Evolutionary conservation across 768 basidiomycete species (phyloP).

Genomic region (Suillus discolor): DNA sequence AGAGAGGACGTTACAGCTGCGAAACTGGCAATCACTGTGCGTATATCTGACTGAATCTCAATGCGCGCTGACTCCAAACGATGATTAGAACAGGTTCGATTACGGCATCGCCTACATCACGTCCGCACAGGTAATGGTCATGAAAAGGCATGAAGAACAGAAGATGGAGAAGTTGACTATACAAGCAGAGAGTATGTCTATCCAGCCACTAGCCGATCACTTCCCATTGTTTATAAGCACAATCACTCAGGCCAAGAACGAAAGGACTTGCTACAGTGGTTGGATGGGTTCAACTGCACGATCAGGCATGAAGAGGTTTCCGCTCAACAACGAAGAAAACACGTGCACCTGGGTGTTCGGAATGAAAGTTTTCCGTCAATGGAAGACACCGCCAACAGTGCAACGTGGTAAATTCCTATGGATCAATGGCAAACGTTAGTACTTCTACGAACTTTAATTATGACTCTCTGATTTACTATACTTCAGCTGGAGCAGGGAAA

Average conservation of each 20-base stretch:
- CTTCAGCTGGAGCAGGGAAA: slow-evolving; percentile 22
- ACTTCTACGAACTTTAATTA: background rate
- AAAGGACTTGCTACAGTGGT: background rate
- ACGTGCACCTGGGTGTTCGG: slow-evolving; percentile 18
- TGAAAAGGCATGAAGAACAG: background rate
- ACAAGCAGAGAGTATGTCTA: background rate
- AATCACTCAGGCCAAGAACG: background rate
- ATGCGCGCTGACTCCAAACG: background rate
- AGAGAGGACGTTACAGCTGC: background rate
- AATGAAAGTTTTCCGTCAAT: slow-evolving; percentile 9
- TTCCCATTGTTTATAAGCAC: background rate
- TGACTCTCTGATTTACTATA: background rate
- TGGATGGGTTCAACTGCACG: slow-evolving; percentile 6
- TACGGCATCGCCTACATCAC: background rate
- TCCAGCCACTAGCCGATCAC: background rate
- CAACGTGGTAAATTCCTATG: slow-evolving; percentile 10
- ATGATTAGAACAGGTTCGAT: background rate
- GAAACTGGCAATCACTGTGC: background rate
- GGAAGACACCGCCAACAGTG: slow-evolving; percentile 6
- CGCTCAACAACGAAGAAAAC: slow-evolving; percentile 12
- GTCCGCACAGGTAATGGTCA: background rate
- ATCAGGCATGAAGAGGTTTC: slow-evolving; percentile 16
- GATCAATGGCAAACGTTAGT: slow-evolving; percentile 23
- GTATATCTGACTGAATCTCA: background rate
- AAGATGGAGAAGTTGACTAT: background rate